These are phyloP conservation scores for Talaromyces sp. DNA, from an alignment of 2,329 filamentous ascomycete species.

Conservation along the genomic window DNA sequence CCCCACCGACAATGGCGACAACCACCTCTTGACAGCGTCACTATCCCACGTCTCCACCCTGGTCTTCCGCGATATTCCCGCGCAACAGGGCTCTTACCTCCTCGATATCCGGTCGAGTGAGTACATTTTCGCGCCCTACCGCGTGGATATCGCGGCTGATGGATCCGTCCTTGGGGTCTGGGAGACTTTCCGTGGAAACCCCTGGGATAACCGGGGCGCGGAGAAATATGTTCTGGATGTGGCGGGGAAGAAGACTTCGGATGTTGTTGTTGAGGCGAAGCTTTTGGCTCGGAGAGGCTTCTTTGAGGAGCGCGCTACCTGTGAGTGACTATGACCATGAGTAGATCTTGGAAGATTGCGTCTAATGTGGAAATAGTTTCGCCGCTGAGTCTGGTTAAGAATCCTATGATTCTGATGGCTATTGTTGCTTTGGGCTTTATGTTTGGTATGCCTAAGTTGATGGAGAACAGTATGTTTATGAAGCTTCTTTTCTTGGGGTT, in stretches of 20 bases:
- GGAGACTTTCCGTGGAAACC: conserved; percentile 86
- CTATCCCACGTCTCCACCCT: conserved; percentile 72
- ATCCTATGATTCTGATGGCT: conserved; percentile 94
- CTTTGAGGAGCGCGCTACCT: conserved; percentile 74
- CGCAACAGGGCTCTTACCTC: conserved; percentile 65
- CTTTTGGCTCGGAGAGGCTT: conserved; percentile 69
- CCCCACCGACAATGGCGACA: conserved; percentile 38
- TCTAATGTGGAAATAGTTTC: conserved; percentile 60
- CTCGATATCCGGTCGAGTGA: conserved; percentile 75
- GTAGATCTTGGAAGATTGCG: background rate
- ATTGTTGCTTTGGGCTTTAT: conserved; percentile 80
- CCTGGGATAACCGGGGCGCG: conserved; percentile 80
- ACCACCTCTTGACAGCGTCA: conserved; percentile 63
- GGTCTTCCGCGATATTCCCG: conserved; percentile 66
- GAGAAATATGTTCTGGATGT: conserved; percentile 47
- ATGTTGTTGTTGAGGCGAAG: conserved; percentile 63
- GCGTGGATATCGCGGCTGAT: conserved; percentile 65
- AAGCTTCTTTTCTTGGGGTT: background rate
- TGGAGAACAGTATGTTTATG: conserved; percentile 80
- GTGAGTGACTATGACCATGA: conserved; percentile 57
- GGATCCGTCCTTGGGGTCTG: conserved; percentile 64
- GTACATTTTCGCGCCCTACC: conserved; percentile 74
- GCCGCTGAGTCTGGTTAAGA: conserved; percentile 81
- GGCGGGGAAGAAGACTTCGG: conserved; percentile 33
- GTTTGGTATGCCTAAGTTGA: conserved; percentile 89